A percentile compares a stretch with the other conserved stretches of the same genome.
These are phyloP conservation scores for Punica granatum DNA, from an alignment of 345 rosid genomes.

Conservation along the genomic window DNA sequence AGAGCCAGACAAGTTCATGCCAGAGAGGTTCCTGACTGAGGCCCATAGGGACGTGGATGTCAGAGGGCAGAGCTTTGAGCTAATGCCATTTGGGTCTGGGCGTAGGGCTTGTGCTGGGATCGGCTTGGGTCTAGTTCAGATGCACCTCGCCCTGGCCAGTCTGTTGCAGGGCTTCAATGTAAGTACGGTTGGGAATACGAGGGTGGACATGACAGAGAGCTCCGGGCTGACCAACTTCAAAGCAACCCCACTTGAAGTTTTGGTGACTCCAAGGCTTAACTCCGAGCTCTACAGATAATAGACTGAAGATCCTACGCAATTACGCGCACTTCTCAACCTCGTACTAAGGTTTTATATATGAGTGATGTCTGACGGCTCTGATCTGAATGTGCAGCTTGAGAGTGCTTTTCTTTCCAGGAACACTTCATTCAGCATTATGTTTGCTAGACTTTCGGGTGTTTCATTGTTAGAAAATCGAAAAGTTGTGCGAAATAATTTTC, in stretches of 20 bases:
- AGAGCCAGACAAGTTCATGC: constrained; percentile 27
- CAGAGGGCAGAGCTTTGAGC: constrained; percentile 24
- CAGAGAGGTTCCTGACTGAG: constrained; percentile 28
- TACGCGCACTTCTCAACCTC: too few species aligned
- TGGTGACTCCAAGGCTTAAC: constrained; percentile 17
- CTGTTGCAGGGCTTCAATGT: constrained; percentile 28
- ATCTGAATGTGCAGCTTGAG: too few species aligned
- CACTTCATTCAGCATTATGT: too few species aligned
- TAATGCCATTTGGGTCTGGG: constrained; percentile 39
- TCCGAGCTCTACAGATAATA: not conserved
- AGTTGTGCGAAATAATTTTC: too few species aligned
- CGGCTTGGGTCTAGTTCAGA: constrained; percentile 13
- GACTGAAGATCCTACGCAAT: too few species aligned
- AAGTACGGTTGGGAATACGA: not conserved
- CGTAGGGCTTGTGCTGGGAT: constrained; percentile 35
- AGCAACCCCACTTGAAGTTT: constrained; percentile 19
- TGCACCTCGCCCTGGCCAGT: constrained; percentile 21
- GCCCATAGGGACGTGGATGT: constrained; percentile 23
- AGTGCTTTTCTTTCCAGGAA: too few species aligned
- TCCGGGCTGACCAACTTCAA: constrained; percentile 9
- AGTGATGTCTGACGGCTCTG: too few species aligned
- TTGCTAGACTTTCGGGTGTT: too few species aligned
- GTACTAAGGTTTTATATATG: too few species aligned
- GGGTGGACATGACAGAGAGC: constrained; percentile 18
- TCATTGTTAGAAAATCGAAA: too few species aligned